A percentile compares a stretch with the other conserved stretches of the same genome.
phyloP scores from a whole-genome alignment of 495 filamentous ascomycete species.

The Aspergillus funiculosus region DNA sequence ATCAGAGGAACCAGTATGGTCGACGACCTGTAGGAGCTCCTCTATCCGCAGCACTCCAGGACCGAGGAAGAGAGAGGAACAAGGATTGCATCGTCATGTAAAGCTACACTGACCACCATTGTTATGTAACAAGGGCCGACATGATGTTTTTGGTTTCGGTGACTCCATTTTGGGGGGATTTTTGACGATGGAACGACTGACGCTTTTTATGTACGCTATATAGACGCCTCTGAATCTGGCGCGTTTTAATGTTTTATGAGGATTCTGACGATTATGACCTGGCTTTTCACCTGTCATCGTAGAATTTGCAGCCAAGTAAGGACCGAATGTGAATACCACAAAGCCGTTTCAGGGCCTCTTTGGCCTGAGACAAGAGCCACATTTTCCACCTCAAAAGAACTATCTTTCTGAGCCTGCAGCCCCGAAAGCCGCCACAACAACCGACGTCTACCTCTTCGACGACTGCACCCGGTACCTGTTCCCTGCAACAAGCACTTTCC shows the following conservation, averaged over 20 bases:
- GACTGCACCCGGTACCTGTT: constrained; percentile 53
- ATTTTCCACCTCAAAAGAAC: constrained; percentile 46
- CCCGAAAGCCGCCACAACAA: constrained; percentile 47
- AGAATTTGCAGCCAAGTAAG: too few relatives aligned
- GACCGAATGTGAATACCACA: too few relatives aligned
- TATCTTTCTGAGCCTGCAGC: constrained; percentile 45
- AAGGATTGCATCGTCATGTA: constrained; percentile 47
- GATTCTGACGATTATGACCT: constrained; percentile 2
- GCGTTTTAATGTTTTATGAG: constrained; percentile 9
- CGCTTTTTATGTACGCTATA: constrained; percentile 14
- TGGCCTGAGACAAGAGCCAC: too few relatives aligned
- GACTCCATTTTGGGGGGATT: not conserved
- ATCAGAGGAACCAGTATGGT: constrained; percentile 16
- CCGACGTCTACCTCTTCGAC: constrained; percentile 49
- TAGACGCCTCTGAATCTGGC: constrained; percentile 10
- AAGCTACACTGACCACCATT: constrained; percentile 6
- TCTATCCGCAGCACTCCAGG: constrained; percentile 15
- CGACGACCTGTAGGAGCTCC: constrained; percentile 15
- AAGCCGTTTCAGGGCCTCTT: constrained; percentile 34
- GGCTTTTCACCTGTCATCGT: too few relatives aligned
- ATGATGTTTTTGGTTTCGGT: not conserved
- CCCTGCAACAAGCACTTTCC: constrained; percentile 43
- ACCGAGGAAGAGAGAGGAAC: constrained; percentile 25
- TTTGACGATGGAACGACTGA: constrained; percentile 15
- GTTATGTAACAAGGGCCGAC: not conserved